Percentiles rank a stretch among this genome's conserved stretches.
Conservation (phyloP, 306 rosid species). For the Medicago lupulina region DNA sequence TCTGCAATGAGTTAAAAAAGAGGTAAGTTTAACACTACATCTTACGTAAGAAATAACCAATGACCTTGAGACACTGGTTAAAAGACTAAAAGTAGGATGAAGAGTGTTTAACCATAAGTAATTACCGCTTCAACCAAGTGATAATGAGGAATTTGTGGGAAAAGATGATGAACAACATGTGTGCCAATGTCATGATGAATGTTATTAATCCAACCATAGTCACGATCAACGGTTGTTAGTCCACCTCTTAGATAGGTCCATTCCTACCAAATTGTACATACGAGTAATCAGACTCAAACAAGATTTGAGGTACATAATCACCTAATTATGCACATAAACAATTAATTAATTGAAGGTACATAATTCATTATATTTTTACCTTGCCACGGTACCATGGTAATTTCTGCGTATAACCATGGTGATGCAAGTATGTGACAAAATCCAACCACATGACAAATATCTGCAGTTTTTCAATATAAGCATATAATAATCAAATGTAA, state of each 20-base stretch:
- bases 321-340: neutral
- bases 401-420: constrained; percentile 83
- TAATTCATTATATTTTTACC: constrained; percentile 47
- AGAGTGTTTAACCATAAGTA: too few relatives aligned
- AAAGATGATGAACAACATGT: constrained; percentile 93
- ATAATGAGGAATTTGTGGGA: constrained; percentile 98
- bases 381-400: constrained; percentile 99
- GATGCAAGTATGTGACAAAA: constrained; percentile 87
- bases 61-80: too few relatives aligned
- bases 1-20: constrained; percentile 47
- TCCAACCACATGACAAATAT: constrained; percentile 89
- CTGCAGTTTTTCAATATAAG: constrained; percentile 42
- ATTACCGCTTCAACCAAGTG: constrained; percentile 80
- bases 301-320: neutral
- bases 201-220: constrained; percentile 82
- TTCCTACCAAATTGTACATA: constrained; percentile 56
- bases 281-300: neutral
- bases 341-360: neutral
- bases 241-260: constrained; percentile 95
- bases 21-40: neutral
- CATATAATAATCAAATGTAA: neutral
- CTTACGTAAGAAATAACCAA: too few relatives aligned
- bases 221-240: constrained; percentile 88
- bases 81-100: too few relatives aligned
- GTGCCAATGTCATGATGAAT: constrained; percentile 98